Percentiles rank a stretch among this genome's conserved stretches.
Evolutionary conservation across 805 yeast species (phyloP).

Genomic region (Tanozyma kutaoensis): DNA sequence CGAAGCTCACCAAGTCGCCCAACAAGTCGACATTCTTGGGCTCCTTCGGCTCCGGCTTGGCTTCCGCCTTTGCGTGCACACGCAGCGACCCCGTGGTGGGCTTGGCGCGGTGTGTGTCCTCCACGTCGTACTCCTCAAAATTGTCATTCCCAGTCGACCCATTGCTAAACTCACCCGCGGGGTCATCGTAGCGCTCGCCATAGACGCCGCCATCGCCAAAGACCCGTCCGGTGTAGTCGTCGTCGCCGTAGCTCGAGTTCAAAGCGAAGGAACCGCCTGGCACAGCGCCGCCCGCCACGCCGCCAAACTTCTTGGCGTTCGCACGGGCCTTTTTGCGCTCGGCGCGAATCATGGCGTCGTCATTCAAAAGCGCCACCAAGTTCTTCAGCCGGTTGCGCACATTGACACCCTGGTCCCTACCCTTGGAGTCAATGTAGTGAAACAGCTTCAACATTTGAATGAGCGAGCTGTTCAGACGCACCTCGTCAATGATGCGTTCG

Average conservation of each 20-base stretch:
- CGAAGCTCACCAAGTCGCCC: slow-evolving; percentile 32
- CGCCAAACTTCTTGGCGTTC: slow-evolving; percentile 71
- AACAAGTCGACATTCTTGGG: slow-evolving; percentile 36
- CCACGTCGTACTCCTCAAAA: slow-evolving; percentile 54
- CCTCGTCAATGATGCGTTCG: slow-evolving; percentile 91
- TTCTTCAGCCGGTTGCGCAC: slow-evolving; percentile 85
- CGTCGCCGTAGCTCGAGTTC: slow-evolving; percentile 34
- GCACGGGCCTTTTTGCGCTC: slow-evolving; percentile 89
- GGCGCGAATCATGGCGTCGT: slow-evolving; percentile 60
- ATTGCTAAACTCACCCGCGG: slow-evolving; percentile 28
- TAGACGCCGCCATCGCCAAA: slow-evolving; percentile 64
- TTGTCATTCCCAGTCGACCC: slow-evolving; percentile 23
- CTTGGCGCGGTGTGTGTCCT: slow-evolving; percentile 10
- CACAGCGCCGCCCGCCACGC: slow-evolving; percentile 59
- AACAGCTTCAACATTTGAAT: slow-evolving; percentile 83
- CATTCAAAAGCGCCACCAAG: slow-evolving; percentile 56
- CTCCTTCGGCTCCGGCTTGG: slow-evolving; percentile 12
- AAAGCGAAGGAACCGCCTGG: too few relatives aligned
- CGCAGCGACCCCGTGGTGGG: slow-evolving; percentile 25
- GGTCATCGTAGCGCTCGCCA: slow-evolving; percentile 53
- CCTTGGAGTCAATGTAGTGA: slow-evolving; percentile 88
- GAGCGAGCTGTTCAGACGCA: slow-evolving; percentile 67
- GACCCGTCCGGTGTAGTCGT: slow-evolving; percentile 38
- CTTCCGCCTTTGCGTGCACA: slow-evolving; percentile 13
- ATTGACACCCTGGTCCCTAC: slow-evolving; percentile 91